Evolutionary conservation across 805 yeast species (phyloP), one percentile per base, ranked within the genome.

Genomic region (Candida piceae): DNA sequence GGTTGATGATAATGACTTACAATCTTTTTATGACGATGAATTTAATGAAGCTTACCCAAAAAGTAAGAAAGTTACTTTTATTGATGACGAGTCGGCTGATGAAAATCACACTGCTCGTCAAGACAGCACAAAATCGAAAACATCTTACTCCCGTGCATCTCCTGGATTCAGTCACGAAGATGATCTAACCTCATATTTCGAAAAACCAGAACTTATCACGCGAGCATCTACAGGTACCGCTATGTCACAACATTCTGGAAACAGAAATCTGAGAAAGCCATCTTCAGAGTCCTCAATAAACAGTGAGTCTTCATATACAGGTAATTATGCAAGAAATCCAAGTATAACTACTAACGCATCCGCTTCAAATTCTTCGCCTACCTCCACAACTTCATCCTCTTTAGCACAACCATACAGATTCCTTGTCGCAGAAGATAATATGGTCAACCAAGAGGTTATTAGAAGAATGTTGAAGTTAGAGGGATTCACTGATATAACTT

Each of bases 401-500:
- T n/a, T n/a, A n/a, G n/a, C n/a, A n/a, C n/a, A n/a, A n/a, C n/a
- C n/a, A n/a, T n/a, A 70, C 35, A 63, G 70, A 35, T 78, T 93
- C 16, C 66, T 93, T 32, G 90, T 93, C 12, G 97, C 96, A 0
- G 98, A 93, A 55, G 98, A 93, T 53, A 93, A 93, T 53, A 66
- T 72, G 46, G 97, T 93, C 8, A 93, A 93, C 56, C 97, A 90
- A 58, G 96, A 89, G 61, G 97, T 93, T 16, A 84, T 90, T 54
- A 78, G 74, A 50, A 66, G 97, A 36, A 89, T 93, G 96, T 66
- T 93, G 42, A 74, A 72, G 35, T 64, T 93, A 16, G 97, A 93
- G 62, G 95, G 96, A 0, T 73, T 84, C 41, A 62, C 59, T 2
- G 74, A 79, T 45, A 71, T 93, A 30, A 76, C 78, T 3, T 64